phyloP scores from a whole-genome alignment of 179 eudicot genomes.

The Corrigiola litoralis region DNA sequence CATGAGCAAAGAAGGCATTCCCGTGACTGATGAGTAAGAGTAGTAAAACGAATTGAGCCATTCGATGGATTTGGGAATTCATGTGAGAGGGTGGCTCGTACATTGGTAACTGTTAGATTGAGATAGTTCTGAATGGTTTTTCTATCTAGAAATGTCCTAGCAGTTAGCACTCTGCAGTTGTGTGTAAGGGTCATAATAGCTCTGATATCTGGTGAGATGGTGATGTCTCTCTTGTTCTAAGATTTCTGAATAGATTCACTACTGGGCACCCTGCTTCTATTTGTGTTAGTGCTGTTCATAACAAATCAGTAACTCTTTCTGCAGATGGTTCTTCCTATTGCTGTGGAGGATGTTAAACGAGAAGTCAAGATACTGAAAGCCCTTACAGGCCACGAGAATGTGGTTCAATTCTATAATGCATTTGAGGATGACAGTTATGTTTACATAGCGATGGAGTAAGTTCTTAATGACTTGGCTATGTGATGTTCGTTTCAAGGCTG shows the following conservation, averaged over 20 bases:
- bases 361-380: slow-evolving; percentile 95
- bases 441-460: slow-evolving; percentile 99
- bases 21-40: too few species aligned
- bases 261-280: neutral
- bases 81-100: too few species aligned
- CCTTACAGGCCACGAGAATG: slow-evolving; percentile 92
- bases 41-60: too few species aligned
- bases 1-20: too few species aligned
- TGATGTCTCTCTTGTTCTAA: neutral
- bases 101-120: too few species aligned
- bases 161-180: too few species aligned
- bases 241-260: neutral
- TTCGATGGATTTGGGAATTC: too few species aligned
- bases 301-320: slow-evolving; percentile 1
- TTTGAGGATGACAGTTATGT: slow-evolving; percentile 90
- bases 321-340: slow-evolving; percentile 92
- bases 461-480: neutral
- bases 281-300: neutral
- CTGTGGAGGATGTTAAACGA: slow-evolving; percentile 97
- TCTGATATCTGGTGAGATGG: neutral
- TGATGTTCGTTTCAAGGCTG: neutral
- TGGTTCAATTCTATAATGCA: slow-evolving; percentile 89
- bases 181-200: too few species aligned
- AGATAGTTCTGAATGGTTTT: too few species aligned
- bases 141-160: too few species aligned